Evolutionary conservation across 257 asterid genomes (phyloP), one percentile per base, ranked within the genome.

Genomic region (Penstemon davidsonii): DNA sequence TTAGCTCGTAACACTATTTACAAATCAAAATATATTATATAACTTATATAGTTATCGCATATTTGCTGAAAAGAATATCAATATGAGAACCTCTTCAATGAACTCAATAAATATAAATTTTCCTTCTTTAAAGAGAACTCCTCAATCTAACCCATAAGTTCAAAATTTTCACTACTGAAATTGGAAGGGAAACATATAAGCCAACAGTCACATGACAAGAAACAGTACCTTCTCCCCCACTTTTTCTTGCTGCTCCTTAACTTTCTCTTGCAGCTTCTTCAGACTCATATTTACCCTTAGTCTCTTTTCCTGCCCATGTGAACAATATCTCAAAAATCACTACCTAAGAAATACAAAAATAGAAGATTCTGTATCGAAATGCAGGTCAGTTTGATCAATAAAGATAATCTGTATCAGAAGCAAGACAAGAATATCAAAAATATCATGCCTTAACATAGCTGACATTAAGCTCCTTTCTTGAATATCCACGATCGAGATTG

Each of bases 401-500:
- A 25, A 25, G 33, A 25, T 25, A 25, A 25, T 25, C 33, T 68
- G 73, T 44, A 50, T n/a, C 58, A 37, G 43, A 10, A 53, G 52
- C n/a, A 62, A 59, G 57, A 61, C 45, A 66, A 44, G 36, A 7
- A 42, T 42, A 47, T 15, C 4, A 46, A 43, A 15, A 75, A 41
- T 10, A 55, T 6, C 85, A 70, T 80, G 67, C 95, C 95, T 76
- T 87, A 36, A 87, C 91, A 81, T 82, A 85, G 80, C 89, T 85
- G 62, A 87, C 79, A 55, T 85, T 85, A 60, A 87, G 95, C 76
- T 85, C 95, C 78, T 85, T 82, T 66, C 92, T 86, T 43, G 91
- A 79, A 72, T 87, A 87, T 66, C 95, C 95, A 66, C 95, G 91
- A 68, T 85, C 95, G 82, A 87, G 73, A 73, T 87, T 87, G n/a